Base-by-base conservation (phyloP, 164 flowering plant species). In the Macadamia tetraphylla region DNA sequence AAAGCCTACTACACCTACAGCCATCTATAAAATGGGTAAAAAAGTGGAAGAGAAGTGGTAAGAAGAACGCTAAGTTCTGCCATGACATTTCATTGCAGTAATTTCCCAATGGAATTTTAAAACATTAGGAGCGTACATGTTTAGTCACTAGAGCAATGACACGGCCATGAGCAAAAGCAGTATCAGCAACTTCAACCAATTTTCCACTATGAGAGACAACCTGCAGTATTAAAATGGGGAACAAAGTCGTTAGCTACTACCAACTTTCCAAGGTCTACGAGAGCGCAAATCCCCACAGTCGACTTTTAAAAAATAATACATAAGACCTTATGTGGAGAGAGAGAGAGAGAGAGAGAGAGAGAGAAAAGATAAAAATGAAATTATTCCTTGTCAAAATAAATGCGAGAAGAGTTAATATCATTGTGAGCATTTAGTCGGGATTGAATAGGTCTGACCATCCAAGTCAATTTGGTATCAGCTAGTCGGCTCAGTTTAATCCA, bases 141-240 rank as follows among this genome's bases (percentile, higher is more conserved):
- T 96, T 83, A 49, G 92, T 76, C 70, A 95, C 87, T 60, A 74
- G 77, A 73, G 88, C 91, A 76, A 90, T 80, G 59, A 87, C 92
- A 62, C 85, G 85, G 52, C 73, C 85, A 71, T 77, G 76, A 46
- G 92, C 98, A 80, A 85, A 91, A 51, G 87, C 79, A 69, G 81
- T 70, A 62, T 72, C 70, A 68, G 58, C 61, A 60, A 74, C 74
- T 62, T 67, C 71, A 35, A 67, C 73, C 40, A 77, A 77, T 42
- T 69, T 78, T 69, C 79, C 82, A 78, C 86, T 85, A 9, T 70
- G 73, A 56, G 91, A 81, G 56, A 79, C 76, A 49, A 87, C 75
- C 98, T 94, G 88, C 66, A 75, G 72, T 14, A 69, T 67, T 9
- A 49, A 66, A 23, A 72, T n/a, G n/a, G 53, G 42, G 40, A 56